Evolutionary conservation across 208 protist species (phyloP).

Genomic region (Endotrypanum monterogeii): DNA sequence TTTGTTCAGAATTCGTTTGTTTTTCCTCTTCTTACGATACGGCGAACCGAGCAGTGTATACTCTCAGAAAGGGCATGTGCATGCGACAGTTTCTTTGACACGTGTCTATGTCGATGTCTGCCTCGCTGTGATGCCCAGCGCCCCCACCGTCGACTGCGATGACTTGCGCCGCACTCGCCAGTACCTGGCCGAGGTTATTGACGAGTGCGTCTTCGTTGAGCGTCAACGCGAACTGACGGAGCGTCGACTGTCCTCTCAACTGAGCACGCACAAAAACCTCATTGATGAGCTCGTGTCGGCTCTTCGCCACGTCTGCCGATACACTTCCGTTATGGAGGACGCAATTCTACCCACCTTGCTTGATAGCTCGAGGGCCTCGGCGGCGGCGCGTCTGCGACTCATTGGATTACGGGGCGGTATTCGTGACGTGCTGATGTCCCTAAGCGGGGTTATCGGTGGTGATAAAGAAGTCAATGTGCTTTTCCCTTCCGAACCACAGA

Average conservation of each 20-base stretch:
- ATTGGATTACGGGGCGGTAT: conserved; percentile 1
- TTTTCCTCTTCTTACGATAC: background rate
- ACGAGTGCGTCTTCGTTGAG: conserved; percentile 79
- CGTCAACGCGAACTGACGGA: conserved; percentile 55
- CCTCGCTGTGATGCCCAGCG: background rate
- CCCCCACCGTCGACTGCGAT: background rate
- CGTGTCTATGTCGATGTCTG: background rate
- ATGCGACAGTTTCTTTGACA: background rate
- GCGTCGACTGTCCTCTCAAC: conserved; percentile 29
- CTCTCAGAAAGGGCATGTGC: background rate
- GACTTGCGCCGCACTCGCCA: conserved; percentile 39
- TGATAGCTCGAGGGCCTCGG: background rate
- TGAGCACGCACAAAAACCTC: conserved; percentile 26
- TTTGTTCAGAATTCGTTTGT: background rate
- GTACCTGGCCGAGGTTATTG: conserved; percentile 70
- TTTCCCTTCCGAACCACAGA: background rate
- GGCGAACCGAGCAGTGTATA: background rate
- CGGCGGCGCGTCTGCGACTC: conserved; percentile 1
- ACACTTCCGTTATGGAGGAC: conserved; percentile 19
- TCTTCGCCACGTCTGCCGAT: conserved; percentile 21
- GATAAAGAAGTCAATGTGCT: background rate
- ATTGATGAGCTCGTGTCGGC: conserved; percentile 25
- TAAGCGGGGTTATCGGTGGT: background rate
- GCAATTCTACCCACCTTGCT: conserved; percentile 16
- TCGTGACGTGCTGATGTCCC: conserved; percentile 4